phyloP scores from a whole-genome alignment of 306 rosid species.

The Lablab purpureus region DNA sequence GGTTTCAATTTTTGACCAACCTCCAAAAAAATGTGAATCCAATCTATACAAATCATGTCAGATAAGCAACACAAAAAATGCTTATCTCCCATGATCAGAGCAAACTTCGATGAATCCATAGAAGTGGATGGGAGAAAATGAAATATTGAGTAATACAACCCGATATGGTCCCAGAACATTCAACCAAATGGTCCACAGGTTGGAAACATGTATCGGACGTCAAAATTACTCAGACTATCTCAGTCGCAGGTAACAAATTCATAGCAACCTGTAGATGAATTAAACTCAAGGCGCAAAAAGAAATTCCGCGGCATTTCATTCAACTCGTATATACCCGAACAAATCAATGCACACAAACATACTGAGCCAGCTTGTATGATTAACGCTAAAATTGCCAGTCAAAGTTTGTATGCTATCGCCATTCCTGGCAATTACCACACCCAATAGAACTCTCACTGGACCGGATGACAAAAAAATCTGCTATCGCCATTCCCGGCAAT shows the following conservation, averaged over 20 bases:
- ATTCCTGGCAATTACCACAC: background rate
- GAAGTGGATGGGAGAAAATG: background rate
- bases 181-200: conserved; percentile 14
- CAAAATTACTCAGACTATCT: conserved; percentile 12
- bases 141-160: conserved; percentile 6
- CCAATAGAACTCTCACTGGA: background rate
- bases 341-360: conserved; percentile 13
- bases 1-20: conserved; percentile 19
- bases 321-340: conserved; percentile 10
- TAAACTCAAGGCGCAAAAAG: background rate
- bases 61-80: conserved; percentile 65
- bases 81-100: conserved; percentile 50
- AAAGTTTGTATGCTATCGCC: background rate
- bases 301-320: conserved; percentile 1
- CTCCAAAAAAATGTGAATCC: conserved; percentile 31
- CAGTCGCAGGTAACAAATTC: background rate
- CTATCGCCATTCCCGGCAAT: conserved; percentile 46
- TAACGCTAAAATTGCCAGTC: background rate
- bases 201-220: conserved; percentile 20
- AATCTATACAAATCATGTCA: conserved; percentile 54
- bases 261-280: conserved; percentile 4
- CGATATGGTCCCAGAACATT: conserved; percentile 30
- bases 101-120: conserved; percentile 39
- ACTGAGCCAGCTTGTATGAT: conserved; percentile 4
- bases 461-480: background rate